These are phyloP conservation scores for Lyophyllum decastes DNA, from an alignment of 768 basidiomycete genomes.

Conservation along the genomic window DNA sequence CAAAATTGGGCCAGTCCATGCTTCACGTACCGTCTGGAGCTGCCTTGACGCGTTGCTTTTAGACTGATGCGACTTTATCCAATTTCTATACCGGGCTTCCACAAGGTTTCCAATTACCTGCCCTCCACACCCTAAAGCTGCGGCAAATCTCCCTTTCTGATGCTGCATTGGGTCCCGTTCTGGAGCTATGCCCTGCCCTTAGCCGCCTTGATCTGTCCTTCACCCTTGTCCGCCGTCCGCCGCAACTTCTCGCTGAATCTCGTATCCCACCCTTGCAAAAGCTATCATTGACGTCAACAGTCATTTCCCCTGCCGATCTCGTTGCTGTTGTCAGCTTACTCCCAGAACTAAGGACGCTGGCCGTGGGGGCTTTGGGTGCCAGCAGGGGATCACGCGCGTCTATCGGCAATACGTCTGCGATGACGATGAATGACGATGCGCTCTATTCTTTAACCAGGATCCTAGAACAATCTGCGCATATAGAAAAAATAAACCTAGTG, in stretches of 20 bases:
- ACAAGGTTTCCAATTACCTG: slow-evolving; percentile 31
- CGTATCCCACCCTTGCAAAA: slow-evolving; percentile 47
- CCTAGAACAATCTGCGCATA: slow-evolving; percentile 31
- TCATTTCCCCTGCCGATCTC: slow-evolving; percentile 40
- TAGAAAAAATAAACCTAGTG: slow-evolving; percentile 61
- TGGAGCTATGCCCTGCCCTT: slow-evolving; percentile 50
- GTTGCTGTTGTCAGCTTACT: slow-evolving; percentile 38
- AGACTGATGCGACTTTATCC: slow-evolving; percentile 61
- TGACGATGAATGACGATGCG: slow-evolving; percentile 57
- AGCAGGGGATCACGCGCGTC: slow-evolving; percentile 43
- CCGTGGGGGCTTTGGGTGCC: slow-evolving; percentile 60
- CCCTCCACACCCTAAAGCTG: slow-evolving; percentile 58
- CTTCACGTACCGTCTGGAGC: background rate
- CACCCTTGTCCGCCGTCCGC: slow-evolving; percentile 49
- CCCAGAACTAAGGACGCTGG: slow-evolving; percentile 46
- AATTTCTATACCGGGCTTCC: slow-evolving; percentile 39
- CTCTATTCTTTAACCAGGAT: slow-evolving; percentile 44
- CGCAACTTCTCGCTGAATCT: slow-evolving; percentile 13
- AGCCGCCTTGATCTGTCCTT: slow-evolving; percentile 65
- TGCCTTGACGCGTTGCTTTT: slow-evolving; percentile 1
- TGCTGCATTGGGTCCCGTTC: slow-evolving; percentile 39
- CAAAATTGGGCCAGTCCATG: slow-evolving; percentile 52
- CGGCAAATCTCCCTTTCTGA: slow-evolving; percentile 57
- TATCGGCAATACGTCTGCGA: slow-evolving; percentile 45
- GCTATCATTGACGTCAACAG: slow-evolving; percentile 62